Evolutionary conservation across 345 rosid genomes (phyloP).

Genomic region (Populus tremula): DNA sequence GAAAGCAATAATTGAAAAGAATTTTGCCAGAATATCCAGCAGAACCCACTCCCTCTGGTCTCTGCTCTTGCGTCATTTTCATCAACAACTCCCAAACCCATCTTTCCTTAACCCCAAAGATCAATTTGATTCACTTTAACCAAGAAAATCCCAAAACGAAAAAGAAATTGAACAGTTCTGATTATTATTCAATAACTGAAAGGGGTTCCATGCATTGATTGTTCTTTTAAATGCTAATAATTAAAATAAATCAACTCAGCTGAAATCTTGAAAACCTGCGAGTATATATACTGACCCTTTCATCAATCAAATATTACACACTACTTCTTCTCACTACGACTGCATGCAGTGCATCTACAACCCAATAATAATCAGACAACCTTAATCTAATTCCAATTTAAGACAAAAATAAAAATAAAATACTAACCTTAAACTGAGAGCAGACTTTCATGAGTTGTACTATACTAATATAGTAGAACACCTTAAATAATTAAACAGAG

Average conservation of each 20-base stretch:
- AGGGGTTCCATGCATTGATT: conserved; percentile 1
- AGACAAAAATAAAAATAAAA: background rate
- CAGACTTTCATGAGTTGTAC: background rate
- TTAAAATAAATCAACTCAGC: background rate
- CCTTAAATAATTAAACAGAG: background rate
- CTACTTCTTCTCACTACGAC: background rate
- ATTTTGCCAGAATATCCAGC: conserved; percentile 13
- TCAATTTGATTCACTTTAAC: background rate
- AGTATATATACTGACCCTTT: background rate
- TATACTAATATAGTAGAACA: background rate
- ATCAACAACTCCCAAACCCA: background rate
- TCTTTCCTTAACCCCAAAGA: background rate
- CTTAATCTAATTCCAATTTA: background rate
- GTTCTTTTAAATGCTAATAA: background rate
- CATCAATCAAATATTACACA: background rate
- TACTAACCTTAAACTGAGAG: background rate
- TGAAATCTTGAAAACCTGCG: background rate
- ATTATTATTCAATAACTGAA: conserved; percentile 24
- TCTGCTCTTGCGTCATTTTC: background rate
- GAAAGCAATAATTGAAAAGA: conserved; percentile 8
- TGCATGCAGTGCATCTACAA: background rate
- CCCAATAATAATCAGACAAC: background rate
- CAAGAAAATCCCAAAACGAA: background rate
- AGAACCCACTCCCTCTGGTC: background rate
- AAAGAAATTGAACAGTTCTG: conserved; percentile 29